phyloP scores from a whole-genome alignment of 805 yeast genomes.

The Metschnikowia similis region DNA sequence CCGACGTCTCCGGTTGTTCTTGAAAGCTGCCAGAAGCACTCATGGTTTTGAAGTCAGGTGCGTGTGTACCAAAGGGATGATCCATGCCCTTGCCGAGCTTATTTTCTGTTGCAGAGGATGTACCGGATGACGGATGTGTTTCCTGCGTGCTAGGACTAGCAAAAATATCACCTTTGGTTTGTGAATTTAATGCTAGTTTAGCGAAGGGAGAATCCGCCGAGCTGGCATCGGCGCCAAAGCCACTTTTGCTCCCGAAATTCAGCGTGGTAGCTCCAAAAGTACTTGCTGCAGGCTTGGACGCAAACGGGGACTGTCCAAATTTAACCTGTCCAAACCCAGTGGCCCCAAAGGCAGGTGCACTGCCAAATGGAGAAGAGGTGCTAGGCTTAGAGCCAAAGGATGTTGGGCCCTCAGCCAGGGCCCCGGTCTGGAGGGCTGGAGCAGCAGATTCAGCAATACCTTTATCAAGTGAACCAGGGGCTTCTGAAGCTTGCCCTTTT shows the following conservation, averaged over 20 bases:
- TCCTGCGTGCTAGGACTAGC: neutral
- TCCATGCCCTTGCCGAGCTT: neutral
- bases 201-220: constrained; percentile 1
- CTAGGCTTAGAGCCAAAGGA: neutral
- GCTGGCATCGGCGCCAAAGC: neutral
- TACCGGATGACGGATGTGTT: neutral
- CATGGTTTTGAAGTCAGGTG: neutral
- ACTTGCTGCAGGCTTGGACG: constrained; percentile 5
- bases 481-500: neutral
- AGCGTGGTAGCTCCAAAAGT: neutral
- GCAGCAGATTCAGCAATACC: neutral
- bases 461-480: neutral
- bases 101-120: neutral
- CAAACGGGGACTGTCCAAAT: constrained; percentile 9
- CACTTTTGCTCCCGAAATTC: neutral
- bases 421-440: neutral
- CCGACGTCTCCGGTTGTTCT: neutral
- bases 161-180: neutral
- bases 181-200: neutral
- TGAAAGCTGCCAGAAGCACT: neutral
- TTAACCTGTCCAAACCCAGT: constrained; percentile 15
- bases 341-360: constrained; percentile 7
- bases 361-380: neutral
- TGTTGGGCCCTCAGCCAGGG: neutral
- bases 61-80: neutral